Evolutionary conservation across 345 rosid genomes (phyloP).

Genomic region (Sisymbrium altissimum): DNA sequence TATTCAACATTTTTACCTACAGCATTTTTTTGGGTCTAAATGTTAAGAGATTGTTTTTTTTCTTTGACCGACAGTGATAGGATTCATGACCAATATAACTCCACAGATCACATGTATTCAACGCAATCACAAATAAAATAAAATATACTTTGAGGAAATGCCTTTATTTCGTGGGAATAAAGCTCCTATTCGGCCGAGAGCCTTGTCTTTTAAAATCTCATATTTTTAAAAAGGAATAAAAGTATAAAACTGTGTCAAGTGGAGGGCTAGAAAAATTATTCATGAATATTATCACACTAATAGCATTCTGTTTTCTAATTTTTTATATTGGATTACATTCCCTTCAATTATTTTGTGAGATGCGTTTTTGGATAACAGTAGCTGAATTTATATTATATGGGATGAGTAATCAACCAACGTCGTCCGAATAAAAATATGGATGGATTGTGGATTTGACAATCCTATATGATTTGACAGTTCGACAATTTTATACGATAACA

Average conservation of each 20-base stretch:
- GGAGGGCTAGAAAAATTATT: neutral
- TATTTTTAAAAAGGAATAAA: neutral
- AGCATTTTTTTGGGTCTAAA: too few species aligned
- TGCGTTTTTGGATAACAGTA: neutral
- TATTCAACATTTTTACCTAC: neutral
- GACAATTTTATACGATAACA: neutral
- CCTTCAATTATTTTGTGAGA: neutral
- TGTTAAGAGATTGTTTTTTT: too few species aligned
- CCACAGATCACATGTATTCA: neutral
- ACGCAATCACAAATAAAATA: neutral
- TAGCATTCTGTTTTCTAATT: neutral
- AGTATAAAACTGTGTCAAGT: too few species aligned
- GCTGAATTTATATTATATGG: neutral
- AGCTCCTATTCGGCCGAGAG: neutral
- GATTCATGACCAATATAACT: neutral
- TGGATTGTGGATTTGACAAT: neutral
- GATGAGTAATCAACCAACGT: neutral
- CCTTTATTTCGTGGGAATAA: neutral
- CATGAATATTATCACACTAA: neutral
- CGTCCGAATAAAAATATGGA: neutral
- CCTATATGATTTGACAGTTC: constrained; percentile 22
- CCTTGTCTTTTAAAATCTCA: neutral
- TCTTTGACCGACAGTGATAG: too few species aligned
- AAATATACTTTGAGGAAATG: neutral
- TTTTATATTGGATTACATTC: neutral